Evolutionary conservation across 164 flowering plant genomes (phyloP), one percentile per base, ranked within the genome.

Genomic region (Nelumbo lutea): DNA sequence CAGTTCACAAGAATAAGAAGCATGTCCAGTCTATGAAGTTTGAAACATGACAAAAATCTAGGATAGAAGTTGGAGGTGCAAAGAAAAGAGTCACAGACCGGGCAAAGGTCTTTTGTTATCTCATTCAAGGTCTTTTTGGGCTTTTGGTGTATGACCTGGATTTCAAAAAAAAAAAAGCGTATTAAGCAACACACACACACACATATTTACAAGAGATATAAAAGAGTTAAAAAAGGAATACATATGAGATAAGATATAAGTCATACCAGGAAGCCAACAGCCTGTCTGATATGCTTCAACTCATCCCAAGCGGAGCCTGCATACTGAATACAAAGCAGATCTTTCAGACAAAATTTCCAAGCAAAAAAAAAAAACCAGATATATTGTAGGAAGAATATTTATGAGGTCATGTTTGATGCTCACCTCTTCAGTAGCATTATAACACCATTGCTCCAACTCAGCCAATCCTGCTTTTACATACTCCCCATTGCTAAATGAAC

Each of bases 401-500:
- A 68, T 1, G 46, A 5, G n/a, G n/a, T 42, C 38, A n/a, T 38
- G 60, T 38, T 13, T 59, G 44, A 53, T 43, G 45, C 79, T 80
- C 65, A 93, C 99, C 83, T 93, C 97, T 75, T 88, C 96, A 71
- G 95, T 90, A 61, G 98, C 89, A 61, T 78, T 80, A 61, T 65
- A 50, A 68, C 96, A 90, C 98, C 99, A 96, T 42, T 90, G 95
- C 70, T 96, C 99, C 70, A 96, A 78, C 76, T 96, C 99, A 46
- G 93, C 86, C 76, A 96, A 73, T 39, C 99, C 99, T 9, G 96
- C 83, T 78, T 91, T 96, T 39, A 96, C 90, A 76, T 82, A 96
- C 77, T 96, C 99, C 39, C 99, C 99, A 71, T 93, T 93, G 72
- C 98, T 93, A 78, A 96, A 93, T 68, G 99, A 96, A 80, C 99